Evolutionary conservation across 73 alveolate species (phyloP), one percentile per base, ranked within the genome.

Genomic region (Paramecium tetraurelia): DNA sequence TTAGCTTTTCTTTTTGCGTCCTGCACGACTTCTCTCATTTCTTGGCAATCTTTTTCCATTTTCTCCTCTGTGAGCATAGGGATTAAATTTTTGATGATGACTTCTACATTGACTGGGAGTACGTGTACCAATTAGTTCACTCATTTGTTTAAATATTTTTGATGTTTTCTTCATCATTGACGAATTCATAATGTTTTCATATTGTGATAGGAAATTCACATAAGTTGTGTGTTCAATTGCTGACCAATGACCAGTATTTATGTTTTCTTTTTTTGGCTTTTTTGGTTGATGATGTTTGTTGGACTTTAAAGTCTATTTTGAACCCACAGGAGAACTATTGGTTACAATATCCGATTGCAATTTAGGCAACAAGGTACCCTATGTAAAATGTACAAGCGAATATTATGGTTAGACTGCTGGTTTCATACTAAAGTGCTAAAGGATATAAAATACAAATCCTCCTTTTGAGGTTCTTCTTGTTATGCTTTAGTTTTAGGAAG

Each of bases 151-250:
- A 80, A 80, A 80, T 80, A 80, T 80, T 48, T 80, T 80, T 8
- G 90, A 80, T 80, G 90, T 80, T 48, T 80, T 80, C 33, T 80
- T 80, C 90, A 80, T 80, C 90, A 80, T 80, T 9, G 90, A 80
- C 4, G 90, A 80, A 24, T 59, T 80, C 90, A 80, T 80, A 3
- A 80, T 80, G 31, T 41, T 35, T 46, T 80, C 90, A 46, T 80
- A 80, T 46, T 80, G 16, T 18, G 48, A 27, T 20, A 80, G 36
- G 57, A 80, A 80, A 21, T 80, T 44, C 6, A 80, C 57, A 43
- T 80, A 80, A 3, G 90, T 80, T 2, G 21, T 22, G 46, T 80
- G 90, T 80, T 80, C 90, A 24, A 40, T 58, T 33, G 50, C 57
- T 12, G 76, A 44, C 90, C 90, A 80, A 80, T 80, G 90, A 7